Base-by-base conservation (phyloP, 345 rosid genomes). In the Sonneratia alba region DNA sequence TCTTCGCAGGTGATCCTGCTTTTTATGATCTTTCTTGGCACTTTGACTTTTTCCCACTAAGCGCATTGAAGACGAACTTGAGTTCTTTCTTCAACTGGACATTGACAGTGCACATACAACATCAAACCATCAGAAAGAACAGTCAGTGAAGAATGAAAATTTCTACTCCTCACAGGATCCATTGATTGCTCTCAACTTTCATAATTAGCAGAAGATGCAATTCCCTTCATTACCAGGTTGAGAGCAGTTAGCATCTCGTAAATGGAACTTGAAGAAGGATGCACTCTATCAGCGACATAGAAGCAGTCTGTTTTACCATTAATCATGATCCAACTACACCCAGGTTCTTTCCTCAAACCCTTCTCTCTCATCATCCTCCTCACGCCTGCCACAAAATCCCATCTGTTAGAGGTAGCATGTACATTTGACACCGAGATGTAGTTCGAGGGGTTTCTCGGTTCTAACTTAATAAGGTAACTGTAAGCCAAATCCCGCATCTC, bases 261-360 rank as follows among this genome's bases (percentile, higher is more conserved):
- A 47, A 85, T 84, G 3, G 81, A 77, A 55, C 53, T 66, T 14
- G 85, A 79, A 78, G 68, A 61, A 57, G 86, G 80, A 81, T 87
- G 92, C 67, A 66, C 75, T 72, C 82, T 82, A 77, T 89, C 96
- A 8, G 89, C 75, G 16, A 79, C 89, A 66, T 61, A 83, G 67
- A 87, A 89, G 77, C 79, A 79, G 80, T 82, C 85, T 42, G 88
- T 83, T 36, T 68, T 75, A 53, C 81, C 83, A 71, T 74, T 69
- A 67, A 86, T 77, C 75, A 71, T 85, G 65, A 85, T 85, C 91
- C 92, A 86, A 83, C 92, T 88, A 80, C 87, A 90, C 22, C 92
- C 88, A 37, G 96, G 88, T 66, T 90, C 79, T 81, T 88, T 90
- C 75, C 70, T 84, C 59, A 90, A 71, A 43, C 89, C 88, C 70